Conservation (phyloP, 495 filamentous ascomycete genomes). For the Beverwykella pulmonaria region DNA sequence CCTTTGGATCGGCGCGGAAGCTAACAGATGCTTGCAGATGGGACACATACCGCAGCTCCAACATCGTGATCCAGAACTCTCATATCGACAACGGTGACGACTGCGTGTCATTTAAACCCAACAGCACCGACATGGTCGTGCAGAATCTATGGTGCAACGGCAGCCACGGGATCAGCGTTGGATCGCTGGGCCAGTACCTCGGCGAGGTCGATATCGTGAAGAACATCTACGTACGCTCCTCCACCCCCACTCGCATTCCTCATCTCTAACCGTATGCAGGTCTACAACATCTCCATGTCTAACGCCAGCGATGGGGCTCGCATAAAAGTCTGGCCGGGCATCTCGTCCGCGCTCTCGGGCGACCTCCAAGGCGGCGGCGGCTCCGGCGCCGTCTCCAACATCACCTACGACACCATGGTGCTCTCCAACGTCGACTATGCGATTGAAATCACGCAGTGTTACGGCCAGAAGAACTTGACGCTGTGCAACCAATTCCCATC, state of each 20-base stretch:
- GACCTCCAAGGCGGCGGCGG: conserved; percentile 67
- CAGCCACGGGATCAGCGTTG: conserved; percentile 73
- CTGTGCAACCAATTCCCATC: conserved; percentile 63
- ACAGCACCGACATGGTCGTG: conserved; percentile 72
- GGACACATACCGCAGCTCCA: conserved; percentile 65
- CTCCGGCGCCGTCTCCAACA: conserved; percentile 54
- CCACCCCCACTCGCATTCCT: background rate
- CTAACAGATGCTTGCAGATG: conserved; percentile 10
- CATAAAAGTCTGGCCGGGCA: conserved; percentile 71
- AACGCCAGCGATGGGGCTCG: conserved; percentile 68
- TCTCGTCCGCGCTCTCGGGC: conserved; percentile 48
- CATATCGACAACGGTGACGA: conserved; percentile 71
- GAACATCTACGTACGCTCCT: conserved; percentile 54
- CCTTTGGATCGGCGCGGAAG: background rate
- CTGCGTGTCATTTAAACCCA: conserved; percentile 79
- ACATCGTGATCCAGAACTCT: conserved; percentile 69
- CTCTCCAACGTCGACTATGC: conserved; percentile 65
- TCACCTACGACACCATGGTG: conserved; percentile 60
- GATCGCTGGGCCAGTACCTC: conserved; percentile 67
- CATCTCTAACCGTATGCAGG: conserved; percentile 30
- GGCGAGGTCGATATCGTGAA: conserved; percentile 67
- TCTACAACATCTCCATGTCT: conserved; percentile 69
- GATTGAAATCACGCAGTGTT: conserved; percentile 68
- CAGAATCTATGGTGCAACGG: conserved; percentile 72
- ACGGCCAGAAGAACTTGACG: conserved; percentile 64